Base-by-base conservation (phyloP, 2,329 filamentous ascomycete genomes). In the Monilinia laxa region DNA sequence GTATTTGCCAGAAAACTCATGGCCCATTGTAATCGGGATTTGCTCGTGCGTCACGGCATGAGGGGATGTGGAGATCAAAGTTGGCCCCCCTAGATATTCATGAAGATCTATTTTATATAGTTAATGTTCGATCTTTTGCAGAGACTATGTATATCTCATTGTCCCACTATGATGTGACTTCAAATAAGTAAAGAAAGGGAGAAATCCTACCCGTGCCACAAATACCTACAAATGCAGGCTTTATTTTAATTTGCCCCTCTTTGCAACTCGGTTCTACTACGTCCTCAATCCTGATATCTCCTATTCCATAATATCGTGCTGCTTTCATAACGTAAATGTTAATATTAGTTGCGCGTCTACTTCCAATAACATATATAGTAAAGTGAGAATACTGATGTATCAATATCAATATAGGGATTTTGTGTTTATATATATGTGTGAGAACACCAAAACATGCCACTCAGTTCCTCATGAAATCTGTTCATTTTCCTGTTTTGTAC, bases 21-120 rank as follows among this genome's bases (percentile, higher is more conserved):
- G 87, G 35, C 88, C 87, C 12, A 90, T 78, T 0, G 82, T 86
- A 12, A 89, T 80, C 4, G 87, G 87, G 47, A 85, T 80, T 0
- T 78, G 79, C 66, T 85, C 84, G 42, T 81, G 78, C 0, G 86
- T 89, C 28, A 89, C 75, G 2, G 82, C 82, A 71, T 90, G 87
- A 0, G 86, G 84, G 9, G 75, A 76, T 23, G 51, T 73, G 3
- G 85, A 84, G 1, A 81, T 80, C 75, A 84, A 84, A 81, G 35
- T 77, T 82, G 79, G 78, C 2, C 80, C 80, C 18, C 79, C 78
- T 57, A 83, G 76, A 71, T 83, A 86, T 73, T 86, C 83, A 70
- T 85, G 83, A 5, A 83, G 73, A 70, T 84, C 82, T 59, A 11
- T 23, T 45, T 47, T 10, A n/a, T 42, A n/a, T 42, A 10, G 23